These are phyloP conservation scores for Rubia yunnanensis DNA, from an alignment of 257 asterid species.

Conservation along the genomic window DNA sequence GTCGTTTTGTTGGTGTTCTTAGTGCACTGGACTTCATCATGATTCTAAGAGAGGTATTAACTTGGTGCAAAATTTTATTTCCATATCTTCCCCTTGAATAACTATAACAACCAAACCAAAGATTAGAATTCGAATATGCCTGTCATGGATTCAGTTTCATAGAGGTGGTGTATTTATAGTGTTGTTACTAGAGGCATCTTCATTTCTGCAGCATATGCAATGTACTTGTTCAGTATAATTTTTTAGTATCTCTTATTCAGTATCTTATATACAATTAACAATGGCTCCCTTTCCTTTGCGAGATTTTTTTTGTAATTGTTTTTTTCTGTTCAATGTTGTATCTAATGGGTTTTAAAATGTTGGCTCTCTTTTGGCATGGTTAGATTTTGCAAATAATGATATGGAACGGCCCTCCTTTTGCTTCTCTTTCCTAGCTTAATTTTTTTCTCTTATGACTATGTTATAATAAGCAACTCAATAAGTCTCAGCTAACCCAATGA, in stretches of 20 bases:
- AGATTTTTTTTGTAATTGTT: not conserved
- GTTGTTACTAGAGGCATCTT: not conserved
- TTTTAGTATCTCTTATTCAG: too few relatives aligned
- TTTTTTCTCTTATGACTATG: too few relatives aligned
- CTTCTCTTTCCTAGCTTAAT: not conserved
- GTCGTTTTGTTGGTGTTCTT: slow-evolving; percentile 66
- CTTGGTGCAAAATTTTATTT: slow-evolving; percentile 4
- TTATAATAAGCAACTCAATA: too few relatives aligned
- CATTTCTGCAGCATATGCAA: too few relatives aligned
- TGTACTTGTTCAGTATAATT: too few relatives aligned
- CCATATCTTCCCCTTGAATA: too few relatives aligned
- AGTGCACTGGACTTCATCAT: slow-evolving; percentile 67
- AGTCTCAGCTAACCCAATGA: too few relatives aligned
- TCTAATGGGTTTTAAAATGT: not conserved
- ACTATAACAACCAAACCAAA: too few relatives aligned
- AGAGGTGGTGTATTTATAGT: not conserved
- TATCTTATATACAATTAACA: too few relatives aligned
- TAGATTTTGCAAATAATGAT: not conserved
- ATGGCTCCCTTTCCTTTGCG: not conserved
- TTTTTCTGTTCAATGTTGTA: not conserved
- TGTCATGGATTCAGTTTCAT: not conserved
- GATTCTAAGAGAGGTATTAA: slow-evolving; percentile 59
- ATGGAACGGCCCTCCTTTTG: not conserved
- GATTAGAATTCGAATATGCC: not conserved
- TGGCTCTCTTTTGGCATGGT: not conserved